Percentiles rank a stretch among this genome's conserved stretches.
Evolutionary conservation across 2,329 filamentous ascomycete species (phyloP).

Genomic region (Diaporthe vexans): DNA sequence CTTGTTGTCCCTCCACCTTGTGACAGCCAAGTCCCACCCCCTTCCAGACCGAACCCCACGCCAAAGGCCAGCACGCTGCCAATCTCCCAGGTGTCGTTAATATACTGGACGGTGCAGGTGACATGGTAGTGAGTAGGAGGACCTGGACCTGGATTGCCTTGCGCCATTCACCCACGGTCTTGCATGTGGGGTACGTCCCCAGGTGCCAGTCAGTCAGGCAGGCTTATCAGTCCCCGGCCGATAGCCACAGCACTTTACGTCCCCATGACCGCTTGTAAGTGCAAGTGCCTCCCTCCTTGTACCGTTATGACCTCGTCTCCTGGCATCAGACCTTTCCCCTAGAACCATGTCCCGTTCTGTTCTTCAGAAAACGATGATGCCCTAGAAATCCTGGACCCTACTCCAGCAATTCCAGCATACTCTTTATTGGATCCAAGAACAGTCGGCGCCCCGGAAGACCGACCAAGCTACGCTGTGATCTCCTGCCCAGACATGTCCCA

Average conservation of each 20-base stretch:
- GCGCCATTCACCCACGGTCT: slow-evolving; percentile 1
- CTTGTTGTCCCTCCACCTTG: slow-evolving; percentile 7
- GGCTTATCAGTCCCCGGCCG: slow-evolving; percentile 25
- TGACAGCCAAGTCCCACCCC: slow-evolving; percentile 11
- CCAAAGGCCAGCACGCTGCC: background rate
- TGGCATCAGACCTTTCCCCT: background rate
- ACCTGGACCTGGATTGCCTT: slow-evolving; percentile 9
- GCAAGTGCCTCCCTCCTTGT: slow-evolving; percentile 1
- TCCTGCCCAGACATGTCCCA: slow-evolving; percentile 20
- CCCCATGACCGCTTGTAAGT: slow-evolving; percentile 32
- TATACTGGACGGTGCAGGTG: background rate
- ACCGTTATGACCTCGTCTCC: slow-evolving; percentile 33
- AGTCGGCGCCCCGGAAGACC: slow-evolving; percentile 7
- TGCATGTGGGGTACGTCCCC: slow-evolving; percentile 13
- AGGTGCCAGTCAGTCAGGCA: slow-evolving; percentile 4
- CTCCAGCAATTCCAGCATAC: background rate
- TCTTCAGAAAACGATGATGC: background rate
- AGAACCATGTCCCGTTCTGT: background rate
- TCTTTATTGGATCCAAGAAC: background rate
- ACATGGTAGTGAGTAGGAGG: background rate
- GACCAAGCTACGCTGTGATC: slow-evolving; percentile 7
- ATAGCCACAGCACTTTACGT: slow-evolving; percentile 19
- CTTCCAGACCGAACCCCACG: slow-evolving; percentile 17
- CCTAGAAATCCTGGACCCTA: slow-evolving; percentile 18
- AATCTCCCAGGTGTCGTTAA: background rate